Conservation (phyloP, 1,284 basidiomycete species). For the Ceratobasidium sp. region DNA sequence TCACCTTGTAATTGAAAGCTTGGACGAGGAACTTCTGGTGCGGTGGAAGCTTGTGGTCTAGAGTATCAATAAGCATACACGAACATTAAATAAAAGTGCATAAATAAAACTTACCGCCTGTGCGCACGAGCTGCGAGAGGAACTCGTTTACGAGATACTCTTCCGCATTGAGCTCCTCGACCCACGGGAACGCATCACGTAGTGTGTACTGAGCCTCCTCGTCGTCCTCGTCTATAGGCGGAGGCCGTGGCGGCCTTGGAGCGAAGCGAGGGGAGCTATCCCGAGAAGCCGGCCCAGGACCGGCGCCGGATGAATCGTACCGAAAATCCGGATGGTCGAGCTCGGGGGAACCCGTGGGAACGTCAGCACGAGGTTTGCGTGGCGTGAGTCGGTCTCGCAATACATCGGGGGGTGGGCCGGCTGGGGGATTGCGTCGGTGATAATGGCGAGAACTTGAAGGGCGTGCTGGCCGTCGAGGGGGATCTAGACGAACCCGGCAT, state of each 20-base stretch:
- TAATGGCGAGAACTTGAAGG: constrained; percentile 20
- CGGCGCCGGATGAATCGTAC: constrained; percentile 6
- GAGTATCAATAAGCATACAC: not conserved
- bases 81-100: not conserved
- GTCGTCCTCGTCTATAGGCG: not conserved
- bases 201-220: not conserved
- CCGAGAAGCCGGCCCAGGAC: constrained; percentile 24
- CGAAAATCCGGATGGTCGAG: constrained; percentile 5
- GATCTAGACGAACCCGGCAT: constrained; percentile 5
- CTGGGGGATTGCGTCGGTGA: constrained; percentile 2
- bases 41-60: constrained; percentile 6
- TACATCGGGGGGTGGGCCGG: not conserved
- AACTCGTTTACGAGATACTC: constrained; percentile 17
- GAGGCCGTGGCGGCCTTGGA: not conserved
- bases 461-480: not conserved
- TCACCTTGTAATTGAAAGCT: constrained; percentile 45
- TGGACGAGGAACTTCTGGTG: constrained; percentile 15
- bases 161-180: constrained; percentile 13
- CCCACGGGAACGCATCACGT: constrained; percentile 9
- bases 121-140: constrained; percentile 22
- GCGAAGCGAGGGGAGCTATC: constrained; percentile 14
- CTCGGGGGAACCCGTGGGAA: constrained; percentile 4
- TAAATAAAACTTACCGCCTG: constrained; percentile 11
- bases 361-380: not conserved
- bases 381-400: not conserved